Base-by-base conservation (phyloP, 495 filamentous ascomycete species). In the Viridothelium virens region DNA sequence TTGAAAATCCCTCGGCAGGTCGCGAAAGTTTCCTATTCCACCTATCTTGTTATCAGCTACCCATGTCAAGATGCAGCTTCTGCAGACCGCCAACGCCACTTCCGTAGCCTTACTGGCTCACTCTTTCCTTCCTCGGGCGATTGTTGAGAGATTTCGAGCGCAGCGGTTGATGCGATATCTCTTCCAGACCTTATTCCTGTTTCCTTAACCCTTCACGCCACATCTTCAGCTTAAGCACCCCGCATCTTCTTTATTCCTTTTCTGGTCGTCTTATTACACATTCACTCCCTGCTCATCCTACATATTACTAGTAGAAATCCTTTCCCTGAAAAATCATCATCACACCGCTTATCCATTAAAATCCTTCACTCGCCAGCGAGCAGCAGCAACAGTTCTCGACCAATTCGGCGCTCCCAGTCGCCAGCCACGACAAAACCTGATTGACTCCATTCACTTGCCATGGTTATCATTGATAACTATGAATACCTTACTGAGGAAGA, bases 401-500 rank as follows among this genome's bases (percentile, higher is more conserved):
- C 7, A 36, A 11, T 53, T 18, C 48, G 10, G 25, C 18, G 6
- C 31, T 59, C 53, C 7, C 31, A 18, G 3, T 34, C 16, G 53
- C 53, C 31, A 59, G 53, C 18, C 53, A 59, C 7, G 14, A 59
- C 7, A 36, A 59, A 18, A 2, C 11, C 7, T 59, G 7, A 34
- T 59, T 34, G 53, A 59, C 53, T 5, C 6, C 2, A 36, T 59
- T 10, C 25, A 36, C 16, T 31, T 31, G 31, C 31, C 31, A 97
- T 97, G 93, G 92, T 96, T 68, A 81, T 93, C 71, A 86, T 92
- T 69, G 92, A 94, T 73, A 83, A 87, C 68, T 85, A 92, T 74
- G 89, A 90, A 71, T 91, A 91, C 74, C 82, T 91, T 73, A 89
- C 88, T 63, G 84, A 87, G 74, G 93, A 97, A 79, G 93, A 96